Conservation (phyloP, 257 asterid species). For the Solanum dulcamara region DNA sequence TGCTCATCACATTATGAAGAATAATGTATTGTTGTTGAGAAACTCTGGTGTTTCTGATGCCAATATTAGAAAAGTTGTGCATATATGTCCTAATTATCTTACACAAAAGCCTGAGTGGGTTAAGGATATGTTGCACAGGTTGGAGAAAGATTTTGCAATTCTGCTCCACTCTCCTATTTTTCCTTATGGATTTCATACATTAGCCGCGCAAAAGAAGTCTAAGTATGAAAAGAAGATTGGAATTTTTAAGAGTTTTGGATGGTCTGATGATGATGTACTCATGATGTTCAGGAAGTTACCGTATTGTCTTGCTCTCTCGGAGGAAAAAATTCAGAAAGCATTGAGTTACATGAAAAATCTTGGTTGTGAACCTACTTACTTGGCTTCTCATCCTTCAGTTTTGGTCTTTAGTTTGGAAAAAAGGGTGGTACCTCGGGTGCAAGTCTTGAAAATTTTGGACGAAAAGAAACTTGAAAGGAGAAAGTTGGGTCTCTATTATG, state of each 20-base stretch:
- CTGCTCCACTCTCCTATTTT: neutral
- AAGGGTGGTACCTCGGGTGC: conserved; percentile 8
- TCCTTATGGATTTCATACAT: neutral
- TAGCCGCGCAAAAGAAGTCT: neutral
- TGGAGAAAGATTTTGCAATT: neutral
- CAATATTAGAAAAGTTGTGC: neutral
- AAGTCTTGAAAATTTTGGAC: conserved; percentile 1
- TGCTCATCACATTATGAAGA: neutral
- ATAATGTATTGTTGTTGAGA: neutral
- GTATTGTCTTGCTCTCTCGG: neutral
- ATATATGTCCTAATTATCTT: neutral
- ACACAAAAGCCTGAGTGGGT: neutral
- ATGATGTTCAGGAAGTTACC: neutral
- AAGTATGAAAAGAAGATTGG: neutral
- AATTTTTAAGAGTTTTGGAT: neutral
- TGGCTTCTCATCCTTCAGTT: neutral
- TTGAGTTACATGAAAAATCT: neutral
- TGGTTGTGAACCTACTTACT: neutral
- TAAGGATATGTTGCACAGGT: neutral
- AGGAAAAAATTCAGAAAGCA: neutral
- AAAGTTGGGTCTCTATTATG: neutral
- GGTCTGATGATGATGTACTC: neutral
- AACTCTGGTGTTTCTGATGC: neutral
- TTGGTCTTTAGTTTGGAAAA: conserved; percentile 4
- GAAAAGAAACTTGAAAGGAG: conserved; percentile 5